These are phyloP conservation scores for Annulohypoxylon truncatum DNA, from an alignment of 2,329 filamentous ascomycete species.

Conservation along the genomic window DNA sequence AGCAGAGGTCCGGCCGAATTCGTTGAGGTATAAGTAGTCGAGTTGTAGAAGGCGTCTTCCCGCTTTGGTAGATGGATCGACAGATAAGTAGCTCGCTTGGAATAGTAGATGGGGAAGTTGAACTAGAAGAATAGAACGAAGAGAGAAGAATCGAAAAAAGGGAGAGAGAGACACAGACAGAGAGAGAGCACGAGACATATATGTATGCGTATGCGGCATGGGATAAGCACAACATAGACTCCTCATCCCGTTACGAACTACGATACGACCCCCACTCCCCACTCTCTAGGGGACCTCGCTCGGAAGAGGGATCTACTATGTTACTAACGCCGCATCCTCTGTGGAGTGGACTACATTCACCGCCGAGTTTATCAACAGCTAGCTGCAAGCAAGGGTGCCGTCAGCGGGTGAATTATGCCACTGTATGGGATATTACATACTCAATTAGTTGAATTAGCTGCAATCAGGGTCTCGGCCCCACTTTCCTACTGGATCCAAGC, in stretches of 20 bases:
- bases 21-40: background rate
- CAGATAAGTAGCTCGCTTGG: background rate
- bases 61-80: conserved; percentile 11
- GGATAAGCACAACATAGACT: conserved; percentile 20
- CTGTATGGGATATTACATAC: conserved; percentile 5
- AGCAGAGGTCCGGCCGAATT: background rate
- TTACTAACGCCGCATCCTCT: conserved; percentile 5
- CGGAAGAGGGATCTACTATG: conserved; percentile 34
- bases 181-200: conserved; percentile 38
- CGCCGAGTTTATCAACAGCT: conserved; percentile 27
- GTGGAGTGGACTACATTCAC: conserved; percentile 28
- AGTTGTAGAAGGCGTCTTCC: conserved; percentile 22
- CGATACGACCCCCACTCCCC: conserved; percentile 27
- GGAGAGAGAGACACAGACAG: too few species aligned
- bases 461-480: conserved; percentile 40
- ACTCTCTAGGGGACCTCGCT: conserved; percentile 3
- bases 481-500: conserved; percentile 30
- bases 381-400: conserved; percentile 31
- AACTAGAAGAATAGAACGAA: conserved; percentile 4
- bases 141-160: background rate
- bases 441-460: conserved; percentile 18
- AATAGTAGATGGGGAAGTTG: background rate
- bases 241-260: conserved; percentile 4
- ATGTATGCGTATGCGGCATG: conserved; percentile 15
- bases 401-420: conserved; percentile 29